Base-by-base conservation (phyloP, 2,329 filamentous ascomycete species). In the Fusarium guadeloupense region DNA sequence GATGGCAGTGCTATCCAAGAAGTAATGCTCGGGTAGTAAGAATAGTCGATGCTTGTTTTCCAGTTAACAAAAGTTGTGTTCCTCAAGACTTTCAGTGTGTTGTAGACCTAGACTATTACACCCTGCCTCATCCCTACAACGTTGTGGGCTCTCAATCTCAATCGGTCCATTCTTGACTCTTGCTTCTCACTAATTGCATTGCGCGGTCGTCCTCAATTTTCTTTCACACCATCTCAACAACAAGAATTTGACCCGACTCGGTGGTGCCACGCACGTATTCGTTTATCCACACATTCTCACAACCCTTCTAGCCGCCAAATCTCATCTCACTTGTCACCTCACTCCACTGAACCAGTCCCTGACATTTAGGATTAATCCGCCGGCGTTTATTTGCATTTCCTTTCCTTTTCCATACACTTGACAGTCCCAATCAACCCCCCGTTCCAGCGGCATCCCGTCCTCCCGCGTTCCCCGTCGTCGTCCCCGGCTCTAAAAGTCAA, bases 401-500 rank as follows among this genome's bases (percentile, higher is more conserved):
- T 31, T 40, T 16, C 19, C 41, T n/a, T 23, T 21, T 38, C 13
- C 34, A 19, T 49, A 26, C 45, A 34, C 25, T 33, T 44, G 39
- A 30, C 17, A 31, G 33, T 26, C 50, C 45, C 20, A 39, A 48
- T 52, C 17, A n/a, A 26, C 26, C 38, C 39, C 47, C 50, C 35
- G 14, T 56, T 20, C 30, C 19, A 37, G 19, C 33, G 34, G 25
- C 20, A 31, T 50, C 55, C 31, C 34, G 45, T 59, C 44, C 61
- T 54, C 53, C 54, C 54, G 47, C 45, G 33, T 40, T 54, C 45
- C 54, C 54, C 60, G 54, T 54, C 45, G 46, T 55, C 33, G 43
- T 63, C 50, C 61, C 60, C 60, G 56, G 47, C 48, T 63, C 47
- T 25, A 40, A 49, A 53, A 64, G 47, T 62, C 61, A 64, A 64